Base-by-base conservation (phyloP, 352 stramenopile genomes). In the Phytophthora sojae region DNA sequence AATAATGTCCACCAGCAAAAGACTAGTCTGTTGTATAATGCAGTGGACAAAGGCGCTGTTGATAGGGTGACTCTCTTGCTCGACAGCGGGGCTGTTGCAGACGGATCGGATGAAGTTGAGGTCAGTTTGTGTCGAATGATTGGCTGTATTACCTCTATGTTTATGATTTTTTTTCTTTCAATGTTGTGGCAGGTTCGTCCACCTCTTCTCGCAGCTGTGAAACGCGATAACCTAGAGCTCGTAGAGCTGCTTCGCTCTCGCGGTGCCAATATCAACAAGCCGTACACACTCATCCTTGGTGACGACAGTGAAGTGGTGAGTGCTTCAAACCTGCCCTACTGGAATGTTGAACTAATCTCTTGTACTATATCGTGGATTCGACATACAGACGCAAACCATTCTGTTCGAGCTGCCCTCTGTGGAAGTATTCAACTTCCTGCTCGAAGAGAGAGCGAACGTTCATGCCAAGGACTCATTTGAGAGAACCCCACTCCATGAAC, bases 171-270 rank as follows among this genome's bases (percentile, higher is more conserved):
- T 19, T 49, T 49, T 21, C 21, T 21, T 21, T 21, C 21, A 4
- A 11, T 23, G 17, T 12, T 21, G 42, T 49, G 17, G 2, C n/a
- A 49, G 42, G 17, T 49, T 12, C 42, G 23, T 19, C 42, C 42
- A 7, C 42, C 42, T 49, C 17, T 49, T 7, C 42, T 49, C 15
- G 42, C 42, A 21, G 42, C 42, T 17, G 42, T 49, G 42, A 49
- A 49, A 21, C 42, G 42, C 17, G 42, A 49, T 49, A 49, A 49
- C 42, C 42, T 49, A 21, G 42, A 49, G 42, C 42, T 49, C n/a
- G 42, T 49, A 49, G 14, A 49, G 8, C 42, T 49, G 42, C 42
- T 49, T 11, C 42, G 42, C 3, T 49, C 42, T 49, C 15, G 42
- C 6, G 42, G 42, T 49, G 42, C 42, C 17, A 49, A 21, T 21